phyloP scores from a whole-genome alignment of 257 asterid species.

The Verbena officinalis region DNA sequence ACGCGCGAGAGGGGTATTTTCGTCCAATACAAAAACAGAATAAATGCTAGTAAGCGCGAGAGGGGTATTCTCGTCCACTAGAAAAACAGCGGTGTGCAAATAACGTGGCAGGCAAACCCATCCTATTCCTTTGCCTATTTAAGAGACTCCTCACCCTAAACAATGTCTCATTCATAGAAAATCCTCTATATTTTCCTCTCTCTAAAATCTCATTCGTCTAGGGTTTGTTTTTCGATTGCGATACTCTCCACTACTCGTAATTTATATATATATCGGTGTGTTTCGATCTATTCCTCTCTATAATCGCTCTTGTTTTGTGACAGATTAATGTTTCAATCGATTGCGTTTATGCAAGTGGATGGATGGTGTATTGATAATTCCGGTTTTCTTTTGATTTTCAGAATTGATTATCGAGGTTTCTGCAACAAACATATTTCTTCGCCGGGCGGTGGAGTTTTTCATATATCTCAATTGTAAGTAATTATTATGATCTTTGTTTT shows the following conservation, averaged over 20 bases:
- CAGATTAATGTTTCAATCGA: neutral
- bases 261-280: neutral
- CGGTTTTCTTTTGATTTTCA: neutral
- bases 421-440: neutral
- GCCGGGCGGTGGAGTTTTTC: neutral
- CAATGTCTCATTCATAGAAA: neutral
- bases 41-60: neutral
- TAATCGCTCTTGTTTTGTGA: neutral
- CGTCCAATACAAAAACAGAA: neutral
- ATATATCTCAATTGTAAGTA: neutral
- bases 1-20: neutral
- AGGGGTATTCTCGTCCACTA: too few relatives aligned
- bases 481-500: neutral
- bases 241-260: neutral
- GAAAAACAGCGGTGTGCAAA: too few relatives aligned
- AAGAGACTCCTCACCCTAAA: neutral
- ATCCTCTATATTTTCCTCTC: neutral
- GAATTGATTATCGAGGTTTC: neutral
- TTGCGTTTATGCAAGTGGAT: neutral
- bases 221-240: neutral
- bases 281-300: neutral
- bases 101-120: too few relatives aligned
- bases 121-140: neutral
- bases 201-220: neutral
- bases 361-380: neutral